Conservation (phyloP, 2,329 filamentous ascomycete species). For the Pseudopithomyces maydicus region DNA sequence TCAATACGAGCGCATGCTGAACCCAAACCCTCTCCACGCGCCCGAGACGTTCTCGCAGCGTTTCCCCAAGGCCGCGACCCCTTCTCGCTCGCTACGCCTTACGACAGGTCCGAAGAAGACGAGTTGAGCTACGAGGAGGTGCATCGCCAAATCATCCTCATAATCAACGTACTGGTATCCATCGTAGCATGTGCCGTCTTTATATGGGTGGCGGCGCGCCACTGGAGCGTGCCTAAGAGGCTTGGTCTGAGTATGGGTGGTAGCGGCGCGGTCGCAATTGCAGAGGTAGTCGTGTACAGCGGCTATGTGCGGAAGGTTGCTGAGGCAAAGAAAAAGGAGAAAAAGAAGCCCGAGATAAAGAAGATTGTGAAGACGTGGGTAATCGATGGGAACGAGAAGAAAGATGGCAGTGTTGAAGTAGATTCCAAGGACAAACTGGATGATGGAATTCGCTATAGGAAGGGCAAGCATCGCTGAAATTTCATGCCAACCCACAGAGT, state of each 20-base stretch:
- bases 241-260: slow-evolving; percentile 74
- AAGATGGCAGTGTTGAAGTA: slow-evolving; percentile 15
- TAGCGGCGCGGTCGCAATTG: slow-evolving; percentile 70
- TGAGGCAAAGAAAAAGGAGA: slow-evolving; percentile 69
- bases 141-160: slow-evolving; percentile 80
- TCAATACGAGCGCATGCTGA: slow-evolving; percentile 80
- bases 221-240: slow-evolving; percentile 74
- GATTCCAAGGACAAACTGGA: slow-evolving; percentile 29
- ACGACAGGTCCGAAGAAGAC: slow-evolving; percentile 58
- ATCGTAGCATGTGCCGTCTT: slow-evolving; percentile 79
- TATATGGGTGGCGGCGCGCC: slow-evolving; percentile 76
- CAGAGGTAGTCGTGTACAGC: slow-evolving; percentile 77
- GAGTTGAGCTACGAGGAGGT: slow-evolving; percentile 73
- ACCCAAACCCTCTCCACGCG: slow-evolving; percentile 52
- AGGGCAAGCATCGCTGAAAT: slow-evolving; percentile 50
- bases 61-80: slow-evolving; percentile 61
- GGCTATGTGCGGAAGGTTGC: slow-evolving; percentile 75
- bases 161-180: slow-evolving; percentile 88
- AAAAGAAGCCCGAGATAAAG: slow-evolving; percentile 66
- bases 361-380: slow-evolving; percentile 76
- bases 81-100: slow-evolving; percentile 46
- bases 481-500: not conserved
- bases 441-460: slow-evolving; percentile 47
- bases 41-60: slow-evolving; percentile 65
- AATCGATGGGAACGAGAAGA: slow-evolving; percentile 37